Evolutionary conservation across 371 early-diverging fungal genomes (phyloP).

Genomic region (Mucor circinelloides): DNA sequence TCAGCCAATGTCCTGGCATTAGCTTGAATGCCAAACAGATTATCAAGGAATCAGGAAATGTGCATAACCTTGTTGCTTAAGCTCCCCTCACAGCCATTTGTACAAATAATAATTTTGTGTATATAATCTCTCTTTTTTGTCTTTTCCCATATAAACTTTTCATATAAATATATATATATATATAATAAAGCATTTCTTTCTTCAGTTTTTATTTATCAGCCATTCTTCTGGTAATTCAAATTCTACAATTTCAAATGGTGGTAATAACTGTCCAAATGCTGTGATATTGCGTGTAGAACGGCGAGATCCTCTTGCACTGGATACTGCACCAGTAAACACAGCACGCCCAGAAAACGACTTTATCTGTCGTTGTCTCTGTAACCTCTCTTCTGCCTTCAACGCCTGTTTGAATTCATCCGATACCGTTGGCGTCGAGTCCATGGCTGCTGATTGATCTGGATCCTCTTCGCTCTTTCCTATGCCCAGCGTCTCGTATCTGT

Average conservation of each 20-base stretch:
- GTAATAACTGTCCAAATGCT: constrained; percentile 60
- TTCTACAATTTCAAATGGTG: constrained; percentile 43
- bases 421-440: neutral
- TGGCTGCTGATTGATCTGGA: neutral
- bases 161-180: neutral
- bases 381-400: constrained; percentile 1
- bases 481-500: constrained; percentile 57
- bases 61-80: constrained; percentile 22
- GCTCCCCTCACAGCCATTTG: neutral
- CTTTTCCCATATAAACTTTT: too few species aligned
- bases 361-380: constrained; percentile 21
- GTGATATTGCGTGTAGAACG: constrained; percentile 34
- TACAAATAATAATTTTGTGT: neutral
- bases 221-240: constrained; percentile 39
- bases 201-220: neutral
- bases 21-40: constrained; percentile 15
- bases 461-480: constrained; percentile 27
- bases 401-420: constrained; percentile 20
- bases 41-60: constrained; percentile 14
- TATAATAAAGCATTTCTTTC: neutral
- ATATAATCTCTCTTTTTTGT: neutral
- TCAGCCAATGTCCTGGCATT: constrained; percentile 38
- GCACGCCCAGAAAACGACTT: constrained; percentile 26
- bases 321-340: constrained; percentile 23
- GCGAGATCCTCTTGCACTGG: constrained; percentile 26